These are phyloP conservation scores for Hydrangea macrophylla DNA, from an alignment of 148 eudicot species.

Conservation along the genomic window DNA sequence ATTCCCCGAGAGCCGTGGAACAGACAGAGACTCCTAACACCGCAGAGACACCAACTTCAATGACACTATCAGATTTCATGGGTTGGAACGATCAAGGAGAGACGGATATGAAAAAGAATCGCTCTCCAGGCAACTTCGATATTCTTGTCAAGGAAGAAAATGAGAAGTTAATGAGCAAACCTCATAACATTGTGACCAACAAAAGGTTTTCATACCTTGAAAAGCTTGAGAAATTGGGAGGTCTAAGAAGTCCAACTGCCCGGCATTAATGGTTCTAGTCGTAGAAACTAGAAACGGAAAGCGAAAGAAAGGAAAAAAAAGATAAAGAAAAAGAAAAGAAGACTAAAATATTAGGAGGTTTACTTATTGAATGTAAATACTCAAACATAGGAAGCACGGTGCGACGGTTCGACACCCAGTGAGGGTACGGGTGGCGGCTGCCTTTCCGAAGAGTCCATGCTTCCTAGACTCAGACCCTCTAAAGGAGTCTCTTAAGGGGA, in stretches of 20 bases:
- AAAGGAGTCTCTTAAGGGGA: conserved; percentile 25
- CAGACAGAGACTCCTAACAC: conserved; percentile 11
- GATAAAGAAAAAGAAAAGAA: conserved; percentile 3
- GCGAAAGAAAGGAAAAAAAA: conserved; percentile 14
- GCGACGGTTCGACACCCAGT: too few species aligned
- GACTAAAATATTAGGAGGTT: conserved; percentile 6
- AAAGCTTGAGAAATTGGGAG: conserved; percentile 51
- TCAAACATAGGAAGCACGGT: too few species aligned
- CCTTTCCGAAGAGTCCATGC: too few species aligned
- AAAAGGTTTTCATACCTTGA: conserved; percentile 55
- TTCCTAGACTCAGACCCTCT: neutral
- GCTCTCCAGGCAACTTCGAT: conserved; percentile 25
- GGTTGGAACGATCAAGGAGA: conserved; percentile 52
- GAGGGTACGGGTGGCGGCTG: too few species aligned
- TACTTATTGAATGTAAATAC: conserved; percentile 29
- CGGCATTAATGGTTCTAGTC: conserved; percentile 40
- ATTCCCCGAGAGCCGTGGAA: conserved; percentile 19
- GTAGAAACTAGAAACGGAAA: conserved; percentile 15
- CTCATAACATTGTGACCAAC: neutral
- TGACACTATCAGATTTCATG: conserved; percentile 49
- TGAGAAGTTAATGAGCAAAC: conserved; percentile 23
- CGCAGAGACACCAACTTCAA: conserved; percentile 26
- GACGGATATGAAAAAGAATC: conserved; percentile 24
- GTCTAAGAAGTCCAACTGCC: conserved; percentile 65
- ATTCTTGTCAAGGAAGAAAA: conserved; percentile 18